phyloP scores from a whole-genome alignment of 257 asterid species.

The Asclepias syriaca region DNA sequence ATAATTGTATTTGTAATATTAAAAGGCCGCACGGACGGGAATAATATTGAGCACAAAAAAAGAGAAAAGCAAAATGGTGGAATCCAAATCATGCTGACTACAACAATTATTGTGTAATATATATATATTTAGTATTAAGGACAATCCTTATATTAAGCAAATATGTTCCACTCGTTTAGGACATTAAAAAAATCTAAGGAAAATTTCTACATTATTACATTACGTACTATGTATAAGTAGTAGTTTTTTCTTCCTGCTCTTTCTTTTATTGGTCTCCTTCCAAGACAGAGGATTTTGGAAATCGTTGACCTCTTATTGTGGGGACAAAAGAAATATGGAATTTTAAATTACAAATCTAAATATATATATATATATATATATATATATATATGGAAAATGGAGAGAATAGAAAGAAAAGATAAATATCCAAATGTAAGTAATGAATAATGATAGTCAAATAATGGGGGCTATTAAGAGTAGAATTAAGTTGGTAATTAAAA shows the following conservation, averaged over 20 bases:
- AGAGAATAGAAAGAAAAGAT: background rate
- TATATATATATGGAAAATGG: no score
- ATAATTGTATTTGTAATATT: slow-evolving; percentile 12
- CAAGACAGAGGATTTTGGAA: background rate
- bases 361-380: no score
- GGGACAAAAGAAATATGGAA: no score
- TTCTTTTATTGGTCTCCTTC: background rate
- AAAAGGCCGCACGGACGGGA: slow-evolving; percentile 50
- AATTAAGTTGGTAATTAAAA: background rate
- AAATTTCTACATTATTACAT: background rate
- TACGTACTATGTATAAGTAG: background rate
- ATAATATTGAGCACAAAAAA: slow-evolving; percentile 19
- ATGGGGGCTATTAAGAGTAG: background rate
- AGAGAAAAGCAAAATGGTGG: slow-evolving; percentile 31
- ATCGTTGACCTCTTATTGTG: background rate
- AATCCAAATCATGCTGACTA: slow-evolving; percentile 36
- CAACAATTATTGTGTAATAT: background rate
- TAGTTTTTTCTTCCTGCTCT: background rate
- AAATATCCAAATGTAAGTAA: background rate
- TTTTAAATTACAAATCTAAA: no score
- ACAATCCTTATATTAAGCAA: slow-evolving; percentile 32
- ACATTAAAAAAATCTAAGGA: slow-evolving; percentile 6
- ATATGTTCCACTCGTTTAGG: slow-evolving; percentile 41
- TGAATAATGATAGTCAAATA: background rate
- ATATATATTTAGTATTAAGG: background rate